phyloP scores from a whole-genome alignment of 495 filamentous ascomycete species.

The Oidiodendron maius region DNA sequence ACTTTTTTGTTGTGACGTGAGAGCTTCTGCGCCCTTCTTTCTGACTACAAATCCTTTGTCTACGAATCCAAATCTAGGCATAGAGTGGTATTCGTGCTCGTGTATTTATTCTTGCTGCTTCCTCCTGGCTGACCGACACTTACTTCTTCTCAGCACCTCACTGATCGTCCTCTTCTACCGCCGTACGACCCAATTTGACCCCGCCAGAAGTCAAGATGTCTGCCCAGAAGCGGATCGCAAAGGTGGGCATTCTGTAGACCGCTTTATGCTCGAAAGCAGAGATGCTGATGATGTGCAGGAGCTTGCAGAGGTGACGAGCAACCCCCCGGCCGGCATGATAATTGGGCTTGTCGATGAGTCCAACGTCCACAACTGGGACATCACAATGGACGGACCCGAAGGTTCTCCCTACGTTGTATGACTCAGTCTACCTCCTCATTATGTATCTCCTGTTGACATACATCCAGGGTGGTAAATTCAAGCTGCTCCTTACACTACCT shows the following conservation, averaged over 20 bases:
- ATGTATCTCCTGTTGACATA: not conserved
- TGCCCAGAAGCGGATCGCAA: conserved; percentile 33
- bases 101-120: too few species aligned
- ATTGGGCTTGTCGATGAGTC: conserved; percentile 59
- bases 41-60: not conserved
- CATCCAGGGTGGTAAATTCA: conserved; percentile 68
- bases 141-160: too few species aligned
- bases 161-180: too few species aligned
- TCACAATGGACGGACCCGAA: conserved; percentile 69
- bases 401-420: conserved; percentile 64
- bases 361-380: conserved; percentile 82
- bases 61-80: too few species aligned
- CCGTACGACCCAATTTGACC: too few species aligned
- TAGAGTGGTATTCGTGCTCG: too few species aligned
- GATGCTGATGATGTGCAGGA: conserved; percentile 47
- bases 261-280: too few species aligned
- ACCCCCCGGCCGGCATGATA: conserved; percentile 59
- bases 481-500: conserved; percentile 69
- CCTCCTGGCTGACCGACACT: too few species aligned
- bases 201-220: conserved; percentile 21
- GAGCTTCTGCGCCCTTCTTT: not conserved
- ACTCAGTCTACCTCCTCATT: conserved; percentile 2
- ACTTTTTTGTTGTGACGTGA: not conserved
- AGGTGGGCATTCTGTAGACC: conserved; percentile 13
- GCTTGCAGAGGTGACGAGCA: conserved; percentile 57